Conservation (phyloP, 306 rosid species). For the Castanea sativa region DNA sequence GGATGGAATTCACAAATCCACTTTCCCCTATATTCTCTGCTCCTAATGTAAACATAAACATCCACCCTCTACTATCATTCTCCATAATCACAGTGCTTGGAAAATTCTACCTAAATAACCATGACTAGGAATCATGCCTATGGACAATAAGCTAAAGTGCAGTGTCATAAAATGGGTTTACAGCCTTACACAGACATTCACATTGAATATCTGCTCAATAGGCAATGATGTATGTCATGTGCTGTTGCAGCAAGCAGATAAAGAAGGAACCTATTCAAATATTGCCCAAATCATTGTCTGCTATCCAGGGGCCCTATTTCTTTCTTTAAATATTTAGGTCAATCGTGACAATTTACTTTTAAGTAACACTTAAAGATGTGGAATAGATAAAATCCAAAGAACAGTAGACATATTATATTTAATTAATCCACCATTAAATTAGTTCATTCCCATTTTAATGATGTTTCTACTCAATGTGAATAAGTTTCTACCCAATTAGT, state of each 20-base stretch:
- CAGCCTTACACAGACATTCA: not conserved
- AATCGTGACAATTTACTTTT: no score
- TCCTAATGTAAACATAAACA: not conserved
- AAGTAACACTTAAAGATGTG: no score
- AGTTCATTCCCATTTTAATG: no score
- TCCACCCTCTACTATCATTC: not conserved
- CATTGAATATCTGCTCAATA: not conserved
- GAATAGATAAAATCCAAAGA: no score
- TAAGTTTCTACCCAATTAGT: no score
- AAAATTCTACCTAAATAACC: not conserved
- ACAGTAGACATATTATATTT: no score
- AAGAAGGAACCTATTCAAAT: no score
- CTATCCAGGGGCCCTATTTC: no score
- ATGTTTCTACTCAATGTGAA: no score
- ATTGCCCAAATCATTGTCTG: no score
- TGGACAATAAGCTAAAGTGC: not conserved
- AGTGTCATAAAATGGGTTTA: not conserved
- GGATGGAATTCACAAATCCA: not conserved
- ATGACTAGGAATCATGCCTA: not conserved
- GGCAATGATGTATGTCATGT: not conserved
- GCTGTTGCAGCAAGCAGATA: not conserved
- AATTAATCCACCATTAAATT: no score
- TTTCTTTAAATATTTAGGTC: no score
- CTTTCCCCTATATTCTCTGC: not conserved
- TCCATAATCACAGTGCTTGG: not conserved